phyloP scores from a whole-genome alignment of 2,329 filamentous ascomycete species.

The Aspergillus terreus region DNA sequence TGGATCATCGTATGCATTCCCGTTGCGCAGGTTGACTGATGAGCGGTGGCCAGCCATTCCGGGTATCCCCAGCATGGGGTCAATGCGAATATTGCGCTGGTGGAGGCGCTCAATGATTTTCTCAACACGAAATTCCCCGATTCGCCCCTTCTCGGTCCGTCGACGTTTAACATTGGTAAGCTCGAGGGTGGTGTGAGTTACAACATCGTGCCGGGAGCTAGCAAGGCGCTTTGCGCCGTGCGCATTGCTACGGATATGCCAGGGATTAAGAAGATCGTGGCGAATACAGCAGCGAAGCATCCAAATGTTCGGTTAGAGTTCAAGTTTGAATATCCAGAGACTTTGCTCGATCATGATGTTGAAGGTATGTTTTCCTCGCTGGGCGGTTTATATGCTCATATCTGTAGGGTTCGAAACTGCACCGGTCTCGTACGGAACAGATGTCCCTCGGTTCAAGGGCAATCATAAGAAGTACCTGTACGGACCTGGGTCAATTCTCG shows the following conservation, averaged over 20 bases:
- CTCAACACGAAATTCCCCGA: conserved; percentile 24
- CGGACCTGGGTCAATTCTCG: conserved; percentile 38
- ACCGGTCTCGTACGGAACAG: conserved; percentile 39
- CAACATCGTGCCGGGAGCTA: conserved; percentile 38
- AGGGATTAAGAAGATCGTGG: conserved; percentile 31
- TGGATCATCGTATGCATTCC: not conserved
- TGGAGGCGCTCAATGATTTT: conserved; percentile 28
- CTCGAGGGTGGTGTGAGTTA: conserved; percentile 38
- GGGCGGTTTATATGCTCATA: conserved; percentile 3
- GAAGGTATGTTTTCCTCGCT: conserved; percentile 1
- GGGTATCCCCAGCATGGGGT: conserved; percentile 37
- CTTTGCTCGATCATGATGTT: conserved; percentile 38
- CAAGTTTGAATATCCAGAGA: conserved; percentile 37
- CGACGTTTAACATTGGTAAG: conserved; percentile 40
- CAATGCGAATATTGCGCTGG: conserved; percentile 27
- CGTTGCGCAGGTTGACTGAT: not conserved
- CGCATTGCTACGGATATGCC: conserved; percentile 36
- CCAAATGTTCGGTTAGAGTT: conserved; percentile 32
- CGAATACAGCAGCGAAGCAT: conserved; percentile 29
- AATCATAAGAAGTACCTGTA: conserved; percentile 37
- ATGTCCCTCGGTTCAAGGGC: conserved; percentile 35
- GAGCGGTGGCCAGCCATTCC: conserved; percentile 27
- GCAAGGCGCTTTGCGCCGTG: conserved; percentile 39
- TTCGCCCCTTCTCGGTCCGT: conserved; percentile 37
- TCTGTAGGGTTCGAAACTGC: conserved; percentile 31